Evolutionary conservation across 805 yeast genomes (phyloP), one percentile per base, ranked within the genome.

Genomic region (Kurtzmaniella cleridarum): DNA sequence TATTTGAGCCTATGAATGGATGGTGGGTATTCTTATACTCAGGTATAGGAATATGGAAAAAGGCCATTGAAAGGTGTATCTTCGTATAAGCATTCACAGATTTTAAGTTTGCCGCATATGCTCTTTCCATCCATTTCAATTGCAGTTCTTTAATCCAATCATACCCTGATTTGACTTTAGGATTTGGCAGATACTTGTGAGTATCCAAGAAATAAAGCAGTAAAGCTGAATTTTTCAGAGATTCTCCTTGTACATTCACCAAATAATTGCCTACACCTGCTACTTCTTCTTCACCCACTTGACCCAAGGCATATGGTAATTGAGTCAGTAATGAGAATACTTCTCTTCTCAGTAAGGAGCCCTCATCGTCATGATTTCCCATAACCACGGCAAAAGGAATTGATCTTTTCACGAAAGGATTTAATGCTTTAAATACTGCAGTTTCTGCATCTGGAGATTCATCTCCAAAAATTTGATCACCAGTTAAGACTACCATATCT

Each of bases 331-430:
- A 52, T 2, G 67, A 52, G 78, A 89, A 83, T 31, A 88, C 52
- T 46, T 79, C 76, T 39, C 61, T 55, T 30, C 95, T 72, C 12
- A 66, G 44, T 41, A 88, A 49, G 3, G 81, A 73, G 0, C 95
- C 91, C 61, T 90, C 95, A 53, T 84, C 93, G 57, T 93, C 98
- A 57, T 93, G 98, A 57, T 93, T 93, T 0, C 98, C 98, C 67
- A 91, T 72, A 7, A 81, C 79, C 47, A 84, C 71, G 0, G 96
- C 91, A 68, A 76, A 93, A 3, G 98, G 97, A 7, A 90, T 83
- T 36, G 71, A 60, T 34, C 85, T 64, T 12, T 64, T 51, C 17
- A 90, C 73, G 20, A 87, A 76, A 0, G 95, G 95, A 9, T 72
- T 66, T 8, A 84, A 69, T 0, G 82, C 87, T 55, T 93, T 91